Conservation (phyloP, 2,329 filamentous ascomycete species). For the Exophiala sp. region DNA sequence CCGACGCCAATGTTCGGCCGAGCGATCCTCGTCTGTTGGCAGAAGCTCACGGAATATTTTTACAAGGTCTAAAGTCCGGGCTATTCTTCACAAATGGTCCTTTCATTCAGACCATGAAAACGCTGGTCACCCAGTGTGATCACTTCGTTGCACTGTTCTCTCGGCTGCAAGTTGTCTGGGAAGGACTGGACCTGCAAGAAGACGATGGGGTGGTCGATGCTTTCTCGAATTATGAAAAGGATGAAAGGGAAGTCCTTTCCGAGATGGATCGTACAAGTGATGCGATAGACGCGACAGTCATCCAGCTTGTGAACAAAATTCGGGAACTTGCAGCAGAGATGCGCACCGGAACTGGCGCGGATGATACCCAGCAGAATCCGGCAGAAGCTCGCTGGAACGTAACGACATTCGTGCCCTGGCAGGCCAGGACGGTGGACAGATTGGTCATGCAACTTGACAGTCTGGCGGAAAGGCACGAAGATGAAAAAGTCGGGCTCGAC, state of each 20-base stretch:
- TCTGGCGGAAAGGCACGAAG: constrained; percentile 16
- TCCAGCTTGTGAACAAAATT: constrained; percentile 34
- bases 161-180: constrained; percentile 72
- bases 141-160: constrained; percentile 73
- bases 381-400: constrained; percentile 58
- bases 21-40: constrained; percentile 78
- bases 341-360: constrained; percentile 51
- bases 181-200: constrained; percentile 72
- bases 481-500: constrained; percentile 11
- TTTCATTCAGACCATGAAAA: constrained; percentile 40
- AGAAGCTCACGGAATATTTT: constrained; percentile 72
- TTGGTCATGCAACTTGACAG: constrained; percentile 88
- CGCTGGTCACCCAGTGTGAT: constrained; percentile 59
- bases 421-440: constrained; percentile 75
- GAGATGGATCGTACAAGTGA: constrained; percentile 63
- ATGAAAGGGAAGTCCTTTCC: constrained; percentile 65
- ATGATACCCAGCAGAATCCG: constrained; percentile 55
- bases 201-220: constrained; percentile 79
- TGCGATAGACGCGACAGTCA: constrained; percentile 62
- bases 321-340: constrained; percentile 22
- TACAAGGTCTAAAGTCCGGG: constrained; percentile 58
- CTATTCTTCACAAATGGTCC: constrained; percentile 42
- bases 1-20: not conserved
- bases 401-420: constrained; percentile 60
- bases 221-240: constrained; percentile 65